Percentiles rank a stretch among this genome's conserved stretches.
phyloP scores from a whole-genome alignment of 2,329 filamentous ascomycete species.

The Fusarium transvaalense region DNA sequence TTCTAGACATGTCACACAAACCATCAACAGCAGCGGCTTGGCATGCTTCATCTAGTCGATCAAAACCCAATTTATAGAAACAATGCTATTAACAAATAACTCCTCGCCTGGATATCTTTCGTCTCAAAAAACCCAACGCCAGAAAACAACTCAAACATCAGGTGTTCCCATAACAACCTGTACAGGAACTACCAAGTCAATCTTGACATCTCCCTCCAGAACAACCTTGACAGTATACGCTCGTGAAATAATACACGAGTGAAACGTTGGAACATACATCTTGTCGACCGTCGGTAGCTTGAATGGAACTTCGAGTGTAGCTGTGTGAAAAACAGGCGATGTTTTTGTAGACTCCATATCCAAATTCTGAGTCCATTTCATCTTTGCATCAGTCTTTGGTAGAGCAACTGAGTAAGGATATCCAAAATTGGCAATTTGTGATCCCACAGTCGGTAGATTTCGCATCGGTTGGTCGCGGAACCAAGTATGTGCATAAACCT shows the following conservation, averaged over 20 bases:
- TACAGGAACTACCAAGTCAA: slow-evolving; percentile 33
- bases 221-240: slow-evolving; percentile 32
- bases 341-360: slow-evolving; percentile 18
- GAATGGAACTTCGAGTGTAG: slow-evolving; percentile 33
- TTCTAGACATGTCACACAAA: too few relatives aligned
- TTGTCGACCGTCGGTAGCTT: slow-evolving; percentile 24
- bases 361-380: slow-evolving; percentile 38
- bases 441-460: slow-evolving; percentile 34
- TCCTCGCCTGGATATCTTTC: slow-evolving; percentile 38
- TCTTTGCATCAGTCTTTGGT: not conserved
- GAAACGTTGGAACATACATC: slow-evolving; percentile 38
- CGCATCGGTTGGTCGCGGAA: slow-evolving; percentile 39
- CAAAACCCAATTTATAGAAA: too few relatives aligned
- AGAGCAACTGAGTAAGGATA: slow-evolving; percentile 30
- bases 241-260: slow-evolving; percentile 32
- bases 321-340: slow-evolving; percentile 37
- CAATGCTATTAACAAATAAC: not conserved
- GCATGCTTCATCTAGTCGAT: too few relatives aligned
- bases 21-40: too few relatives aligned
- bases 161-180: slow-evolving; percentile 36
- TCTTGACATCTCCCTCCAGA: slow-evolving; percentile 36
- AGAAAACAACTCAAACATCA: slow-evolving; percentile 6
- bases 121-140: slow-evolving; percentile 14
- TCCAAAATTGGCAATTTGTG: slow-evolving; percentile 25
- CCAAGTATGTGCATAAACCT: slow-evolving; percentile 41